A percentile compares a stretch with the other conserved stretches of the same genome.
These are phyloP conservation scores for Anthracocystis panici-leucophaei DNA, from an alignment of 1,284 basidiomycete species.

Conservation along the genomic window DNA sequence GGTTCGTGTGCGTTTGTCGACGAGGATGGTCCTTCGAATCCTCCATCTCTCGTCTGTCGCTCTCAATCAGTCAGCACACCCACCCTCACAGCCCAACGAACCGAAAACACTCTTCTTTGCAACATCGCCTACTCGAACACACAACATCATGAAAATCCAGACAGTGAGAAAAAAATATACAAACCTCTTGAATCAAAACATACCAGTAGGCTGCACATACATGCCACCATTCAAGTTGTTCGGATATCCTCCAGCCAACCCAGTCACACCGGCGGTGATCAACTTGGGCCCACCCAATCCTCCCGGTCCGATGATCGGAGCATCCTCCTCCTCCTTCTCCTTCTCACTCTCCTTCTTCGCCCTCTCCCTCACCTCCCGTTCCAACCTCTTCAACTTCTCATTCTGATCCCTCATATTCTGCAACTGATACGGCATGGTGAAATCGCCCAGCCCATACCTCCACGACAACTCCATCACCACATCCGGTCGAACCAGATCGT, in stretches of 20 bases:
- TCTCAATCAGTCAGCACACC: too few relatives aligned
- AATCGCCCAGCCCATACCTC: slow-evolving; percentile 94
- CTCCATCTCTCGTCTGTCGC: too few relatives aligned
- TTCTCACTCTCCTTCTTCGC: slow-evolving; percentile 81
- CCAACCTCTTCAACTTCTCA: slow-evolving; percentile 73
- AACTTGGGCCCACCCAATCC: slow-evolving; percentile 52
- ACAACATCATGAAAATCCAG: too few relatives aligned
- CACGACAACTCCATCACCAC: slow-evolving; percentile 93
- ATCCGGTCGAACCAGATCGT: slow-evolving; percentile 90
- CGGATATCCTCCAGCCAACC: slow-evolving; percentile 27
- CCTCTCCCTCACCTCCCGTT: slow-evolving; percentile 83
- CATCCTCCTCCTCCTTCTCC: slow-evolving; percentile 79
- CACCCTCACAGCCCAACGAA: background rate
- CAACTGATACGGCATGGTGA: slow-evolving; percentile 93
- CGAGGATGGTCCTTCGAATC: too few relatives aligned
- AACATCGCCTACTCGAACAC: too few relatives aligned
- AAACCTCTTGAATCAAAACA: slow-evolving; percentile 20
- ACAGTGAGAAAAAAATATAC: too few relatives aligned
- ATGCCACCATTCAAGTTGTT: slow-evolving; percentile 52
- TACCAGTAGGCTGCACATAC: slow-evolving; percentile 48
- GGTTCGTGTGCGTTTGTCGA: too few relatives aligned
- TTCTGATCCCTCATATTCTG: slow-evolving; percentile 76
- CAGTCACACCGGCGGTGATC: slow-evolving; percentile 51
- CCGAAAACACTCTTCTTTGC: background rate
- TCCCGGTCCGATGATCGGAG: slow-evolving; percentile 52